phyloP scores from a whole-genome alignment of 495 filamentous ascomycete species.

The Aspergillus wentii region DNA sequence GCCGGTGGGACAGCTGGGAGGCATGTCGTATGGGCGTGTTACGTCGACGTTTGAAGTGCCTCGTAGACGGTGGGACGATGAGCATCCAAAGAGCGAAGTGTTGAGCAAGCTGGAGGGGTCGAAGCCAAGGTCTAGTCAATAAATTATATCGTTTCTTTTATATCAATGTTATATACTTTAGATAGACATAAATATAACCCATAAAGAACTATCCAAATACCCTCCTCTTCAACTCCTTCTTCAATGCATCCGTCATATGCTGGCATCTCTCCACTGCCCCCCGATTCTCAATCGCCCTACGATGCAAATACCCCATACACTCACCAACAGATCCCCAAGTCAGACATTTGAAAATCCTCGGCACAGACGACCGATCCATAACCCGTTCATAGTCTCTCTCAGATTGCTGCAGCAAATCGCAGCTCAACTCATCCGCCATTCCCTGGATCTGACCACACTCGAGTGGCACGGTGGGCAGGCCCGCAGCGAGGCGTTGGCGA shows the following conservation, averaged over 20 bases:
- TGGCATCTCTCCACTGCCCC: slow-evolving; percentile 26
- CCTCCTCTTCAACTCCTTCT: slow-evolving; percentile 33
- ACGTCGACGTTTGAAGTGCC: slow-evolving; percentile 63
- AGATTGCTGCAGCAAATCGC: slow-evolving; percentile 20
- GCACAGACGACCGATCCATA: slow-evolving; percentile 7
- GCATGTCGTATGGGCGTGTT: slow-evolving; percentile 68
- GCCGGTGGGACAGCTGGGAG: slow-evolving; percentile 71
- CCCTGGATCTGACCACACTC: slow-evolving; percentile 61
- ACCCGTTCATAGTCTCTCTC: slow-evolving; percentile 18
- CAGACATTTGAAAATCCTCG: slow-evolving; percentile 38
- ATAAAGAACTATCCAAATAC: slow-evolving; percentile 28
- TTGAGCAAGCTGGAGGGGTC: slow-evolving; percentile 34
- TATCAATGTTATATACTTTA: too few species aligned
- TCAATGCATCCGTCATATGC: slow-evolving; percentile 22
- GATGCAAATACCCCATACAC: slow-evolving; percentile 33
- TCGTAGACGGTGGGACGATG: slow-evolving; percentile 57
- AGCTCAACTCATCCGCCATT: slow-evolving; percentile 34
- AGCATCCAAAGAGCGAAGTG: slow-evolving; percentile 39
- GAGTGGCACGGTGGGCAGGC: slow-evolving; percentile 19
- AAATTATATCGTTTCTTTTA: too few species aligned
- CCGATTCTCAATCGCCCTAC: slow-evolving; percentile 32
- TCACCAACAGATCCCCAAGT: slow-evolving; percentile 30
- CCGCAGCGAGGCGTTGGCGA: slow-evolving; percentile 14
- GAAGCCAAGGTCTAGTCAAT: too few species aligned
- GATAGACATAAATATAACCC: too few species aligned